Evolutionary conservation across 2,329 filamentous ascomycete species (phyloP).

Genomic region (Akanthomyces muscarius): DNA sequence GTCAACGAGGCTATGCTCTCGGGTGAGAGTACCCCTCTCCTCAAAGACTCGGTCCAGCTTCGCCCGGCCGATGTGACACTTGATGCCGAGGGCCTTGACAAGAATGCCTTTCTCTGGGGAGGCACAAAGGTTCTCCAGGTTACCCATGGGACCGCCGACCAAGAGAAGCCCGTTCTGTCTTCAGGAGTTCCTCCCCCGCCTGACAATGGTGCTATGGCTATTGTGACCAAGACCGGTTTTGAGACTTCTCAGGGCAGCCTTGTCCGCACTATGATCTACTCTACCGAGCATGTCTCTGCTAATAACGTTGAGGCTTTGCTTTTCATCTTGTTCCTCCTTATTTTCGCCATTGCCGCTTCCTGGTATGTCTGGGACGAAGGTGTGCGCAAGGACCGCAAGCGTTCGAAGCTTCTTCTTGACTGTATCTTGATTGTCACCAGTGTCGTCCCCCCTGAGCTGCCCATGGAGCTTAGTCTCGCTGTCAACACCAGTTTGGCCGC

Average conservation of each 20-base stretch:
- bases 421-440: slow-evolving; percentile 97
- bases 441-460: slow-evolving; percentile 95
- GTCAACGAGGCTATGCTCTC: slow-evolving; percentile 99
- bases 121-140: slow-evolving; percentile 97
- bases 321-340: slow-evolving; percentile 93
- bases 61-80: slow-evolving; percentile 75
- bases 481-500: slow-evolving; percentile 97
- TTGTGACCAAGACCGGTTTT: slow-evolving; percentile 96
- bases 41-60: slow-evolving; percentile 94
- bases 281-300: slow-evolving; percentile 96
- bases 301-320: slow-evolving; percentile 95
- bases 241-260: slow-evolving; percentile 97
- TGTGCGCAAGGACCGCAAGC: slow-evolving; percentile 89
- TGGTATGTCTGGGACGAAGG: slow-evolving; percentile 99
- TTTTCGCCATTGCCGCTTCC: slow-evolving; percentile 94
- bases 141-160: slow-evolving; percentile 76
- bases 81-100: slow-evolving; percentile 88
- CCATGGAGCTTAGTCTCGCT: slow-evolving; percentile 95
- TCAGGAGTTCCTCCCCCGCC: slow-evolving; percentile 81
- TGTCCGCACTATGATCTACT: slow-evolving; percentile 99
- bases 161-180: slow-evolving; percentile 65
- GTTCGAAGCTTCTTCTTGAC: slow-evolving; percentile 93
- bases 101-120: slow-evolving; percentile 93
- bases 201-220: slow-evolving; percentile 87
- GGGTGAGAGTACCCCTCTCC: slow-evolving; percentile 90